phyloP scores from a whole-genome alignment of 2,329 filamentous ascomycete genomes.

The Colletotrichum brevisporum region DNA sequence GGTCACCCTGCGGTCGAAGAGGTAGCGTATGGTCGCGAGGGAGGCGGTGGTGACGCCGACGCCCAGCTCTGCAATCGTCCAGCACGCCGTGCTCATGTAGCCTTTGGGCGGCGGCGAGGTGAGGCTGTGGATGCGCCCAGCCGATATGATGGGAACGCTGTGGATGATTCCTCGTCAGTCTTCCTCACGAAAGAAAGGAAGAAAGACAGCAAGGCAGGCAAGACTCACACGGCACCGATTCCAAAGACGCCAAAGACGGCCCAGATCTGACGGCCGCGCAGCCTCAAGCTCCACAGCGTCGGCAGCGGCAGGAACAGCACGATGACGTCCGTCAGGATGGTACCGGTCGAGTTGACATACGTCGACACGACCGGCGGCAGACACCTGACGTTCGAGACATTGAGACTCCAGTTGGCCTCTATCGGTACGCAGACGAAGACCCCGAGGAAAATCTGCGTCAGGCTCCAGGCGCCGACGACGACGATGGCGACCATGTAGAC shows the following conservation, averaged over 20 bases:
- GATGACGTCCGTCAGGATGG: conserved; percentile 26
- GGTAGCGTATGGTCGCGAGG: conserved; percentile 12
- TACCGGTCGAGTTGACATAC: conserved; percentile 14
- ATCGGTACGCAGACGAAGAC: conserved; percentile 24
- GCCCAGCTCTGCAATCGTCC: conserved; percentile 21
- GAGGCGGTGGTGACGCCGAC: conserved; percentile 22
- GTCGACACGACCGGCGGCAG: conserved; percentile 11
- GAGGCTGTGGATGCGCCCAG: conserved; percentile 15
- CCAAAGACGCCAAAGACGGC: conserved; percentile 19
- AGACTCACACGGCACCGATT: conserved; percentile 11
- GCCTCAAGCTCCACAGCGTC: conserved; percentile 14
- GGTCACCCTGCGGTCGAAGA: conserved; percentile 18
- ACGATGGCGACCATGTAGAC: conserved; percentile 24
- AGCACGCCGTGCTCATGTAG: conserved; percentile 26
- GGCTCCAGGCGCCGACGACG: conserved; percentile 22
- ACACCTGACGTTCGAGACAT: neutral
- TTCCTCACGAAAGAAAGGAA: neutral
- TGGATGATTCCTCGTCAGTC: neutral
- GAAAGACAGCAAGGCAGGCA: neutral
- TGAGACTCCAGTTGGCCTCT: conserved; percentile 22
- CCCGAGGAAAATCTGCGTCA: conserved; percentile 10
- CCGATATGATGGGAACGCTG: conserved; percentile 23
- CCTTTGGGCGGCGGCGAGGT: conserved; percentile 12
- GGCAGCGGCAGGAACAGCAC: conserved; percentile 33
- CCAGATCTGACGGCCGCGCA: conserved; percentile 17